A percentile compares a stretch with the other conserved stretches of the same genome.
Evolutionary conservation across 495 filamentous ascomycete species (phyloP).

Genomic region (Parathielavia hyrcaniae): DNA sequence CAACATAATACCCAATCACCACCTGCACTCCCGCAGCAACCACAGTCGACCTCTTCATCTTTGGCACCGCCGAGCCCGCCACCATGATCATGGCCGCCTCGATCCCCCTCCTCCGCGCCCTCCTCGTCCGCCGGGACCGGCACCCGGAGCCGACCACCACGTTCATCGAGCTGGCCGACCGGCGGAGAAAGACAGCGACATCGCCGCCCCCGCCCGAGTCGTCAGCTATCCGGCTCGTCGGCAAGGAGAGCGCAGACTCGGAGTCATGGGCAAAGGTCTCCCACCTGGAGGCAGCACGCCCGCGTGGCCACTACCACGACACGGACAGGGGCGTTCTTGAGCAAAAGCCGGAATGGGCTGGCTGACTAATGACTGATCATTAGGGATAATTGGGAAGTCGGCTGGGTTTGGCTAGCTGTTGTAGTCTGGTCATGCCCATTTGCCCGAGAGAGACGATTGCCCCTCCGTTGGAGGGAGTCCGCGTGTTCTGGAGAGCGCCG

Average conservation of each 20-base stretch:
- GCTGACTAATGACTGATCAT: too few species aligned
- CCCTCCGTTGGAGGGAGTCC: too few species aligned
- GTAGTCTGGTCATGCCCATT: too few species aligned
- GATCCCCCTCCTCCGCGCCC: neutral
- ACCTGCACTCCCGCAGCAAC: constrained; percentile 1
- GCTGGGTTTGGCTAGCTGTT: too few species aligned
- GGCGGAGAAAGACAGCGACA: neutral
- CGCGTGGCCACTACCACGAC: neutral
- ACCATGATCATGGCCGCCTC: constrained; percentile 15
- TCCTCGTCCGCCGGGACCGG: neutral
- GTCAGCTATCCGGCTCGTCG: too few species aligned
- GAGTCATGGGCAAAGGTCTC: neutral
- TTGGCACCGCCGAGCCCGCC: constrained; percentile 12
- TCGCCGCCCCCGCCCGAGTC: neutral
- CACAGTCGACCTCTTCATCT: constrained; percentile 12
- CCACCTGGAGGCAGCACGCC: neutral
- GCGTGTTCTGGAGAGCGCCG: too few species aligned
- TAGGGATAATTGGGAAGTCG: neutral
- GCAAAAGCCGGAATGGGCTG: neutral
- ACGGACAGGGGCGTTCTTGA: neutral
- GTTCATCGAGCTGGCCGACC: neutral
- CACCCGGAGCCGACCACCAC: neutral
- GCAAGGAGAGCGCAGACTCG: neutral
- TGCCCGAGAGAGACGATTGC: too few species aligned
- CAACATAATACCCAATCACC: too few species aligned